phyloP scores from a whole-genome alignment of 805 yeast genomes.

The Saccharomyces kudriavzevii region DNA sequence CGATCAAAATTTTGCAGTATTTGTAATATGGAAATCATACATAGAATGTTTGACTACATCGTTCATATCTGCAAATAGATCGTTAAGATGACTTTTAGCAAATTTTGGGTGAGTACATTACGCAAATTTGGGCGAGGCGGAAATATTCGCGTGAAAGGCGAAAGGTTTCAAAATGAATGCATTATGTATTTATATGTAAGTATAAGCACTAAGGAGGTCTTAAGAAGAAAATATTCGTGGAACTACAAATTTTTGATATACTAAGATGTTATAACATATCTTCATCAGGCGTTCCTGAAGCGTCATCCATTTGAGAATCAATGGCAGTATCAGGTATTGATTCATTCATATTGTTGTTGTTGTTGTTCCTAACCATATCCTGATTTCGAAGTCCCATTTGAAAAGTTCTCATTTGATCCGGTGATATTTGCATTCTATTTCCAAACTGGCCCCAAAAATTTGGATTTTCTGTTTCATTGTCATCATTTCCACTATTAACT shows the following conservation, averaged over 20 bases:
- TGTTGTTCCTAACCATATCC: conserved; percentile 8
- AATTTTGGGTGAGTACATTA: not conserved
- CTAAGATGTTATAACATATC: conserved; percentile 11
- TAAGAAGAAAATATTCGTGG: not conserved
- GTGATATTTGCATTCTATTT: conserved; percentile 14
- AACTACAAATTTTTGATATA: not conserved
- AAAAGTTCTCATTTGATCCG: conserved; percentile 22
- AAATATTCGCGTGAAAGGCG: not conserved
- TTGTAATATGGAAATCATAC: not conserved
- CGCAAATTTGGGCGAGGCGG: not conserved
- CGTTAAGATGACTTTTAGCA: too few relatives aligned
- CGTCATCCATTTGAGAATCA: conserved; percentile 12
- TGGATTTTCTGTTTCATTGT: conserved; percentile 9
- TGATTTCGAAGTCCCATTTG: conserved; percentile 21
- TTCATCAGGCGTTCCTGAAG: conserved; percentile 25
- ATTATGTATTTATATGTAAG: not conserved
- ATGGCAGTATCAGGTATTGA: not conserved
- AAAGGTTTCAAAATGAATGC: not conserved
- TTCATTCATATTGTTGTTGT: conserved; percentile 2
- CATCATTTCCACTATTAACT: conserved; percentile 5
- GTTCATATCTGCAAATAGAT: not conserved
- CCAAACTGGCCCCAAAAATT: conserved; percentile 10
- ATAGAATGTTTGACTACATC: not conserved
- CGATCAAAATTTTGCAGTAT: not conserved
- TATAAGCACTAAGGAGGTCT: not conserved